Base-by-base conservation (phyloP, 805 yeast species). In the Brettanomyces custersianus region DNA sequence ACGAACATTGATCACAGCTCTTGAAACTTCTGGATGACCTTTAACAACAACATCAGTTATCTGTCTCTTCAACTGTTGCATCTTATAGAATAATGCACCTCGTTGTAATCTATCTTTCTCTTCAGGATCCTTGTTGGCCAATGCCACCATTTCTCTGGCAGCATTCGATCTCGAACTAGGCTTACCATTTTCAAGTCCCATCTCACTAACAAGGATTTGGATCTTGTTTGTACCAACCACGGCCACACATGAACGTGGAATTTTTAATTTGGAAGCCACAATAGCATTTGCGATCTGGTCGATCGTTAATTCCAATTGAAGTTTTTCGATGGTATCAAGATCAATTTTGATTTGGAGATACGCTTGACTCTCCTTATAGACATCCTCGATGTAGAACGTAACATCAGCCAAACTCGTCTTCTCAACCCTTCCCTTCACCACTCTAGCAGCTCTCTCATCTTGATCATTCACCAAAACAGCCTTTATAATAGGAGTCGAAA, bases 361-460 rank as follows among this genome's bases (percentile, higher is more conserved):
- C 0, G 96, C 85, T 60, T 74, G 66, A 44, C 74, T 72, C 47
- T 83, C 83, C 44, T 76, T 77, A 59, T 88, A 94, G 11, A 90
- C 96, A 62, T 92, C 99, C 59, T 92, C 95, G 47, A 94, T 83
- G 58, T 76, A 87, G 54, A 61, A 83, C 4, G 94, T 86, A 45
- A 92, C 80, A 55, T 94, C 97, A 43, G 79, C 77, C 42, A 92
- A 62, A 36, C 80, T 60, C 0, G 98, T 92, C 65, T 90, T 92
- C 55, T 92, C 99, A 38, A 92, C 74, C 54, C 99, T 74, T 36
- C 99, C 99, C 63, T 92, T 92, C 22, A 92, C 98, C 47, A 94
- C 95, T 60, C 99, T 77, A 0, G 98, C 98, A 20, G 97, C 96
- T 55, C 95, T 81, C 63, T 90, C 97, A 59, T 92, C 98, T 11